Base-by-base conservation (phyloP, 768 basidiomycete species). In the Mycena polygramma region DNA sequence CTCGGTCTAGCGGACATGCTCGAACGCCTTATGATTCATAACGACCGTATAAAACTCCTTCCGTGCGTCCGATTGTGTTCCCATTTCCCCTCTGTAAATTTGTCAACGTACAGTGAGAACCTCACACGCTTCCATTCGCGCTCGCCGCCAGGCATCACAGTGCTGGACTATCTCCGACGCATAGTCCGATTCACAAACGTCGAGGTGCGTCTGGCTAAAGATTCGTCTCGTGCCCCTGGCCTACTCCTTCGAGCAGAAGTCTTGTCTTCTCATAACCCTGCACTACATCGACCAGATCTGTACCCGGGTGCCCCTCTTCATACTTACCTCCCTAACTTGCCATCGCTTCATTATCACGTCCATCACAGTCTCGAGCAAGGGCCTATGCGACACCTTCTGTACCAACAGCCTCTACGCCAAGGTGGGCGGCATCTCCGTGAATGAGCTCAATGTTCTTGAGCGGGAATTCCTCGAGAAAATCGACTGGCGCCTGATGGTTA, bases 281-380 rank as follows among this genome's bases (percentile, higher is more conserved):
- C 91, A 93, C 83, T 96, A 96, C 81, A 94, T 97, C 83, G 96
- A 97, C 82, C 92, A 94, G 83, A 95, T 98, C 77, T 97, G 95
- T 81, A 88, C 91, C 53, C 90, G 94, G 74, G 88, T 90, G 75
- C 94, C 95, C 26, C 86, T 90, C 41, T 99, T 98, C 86, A 97
- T 93, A 57, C 89, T 99, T 73, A 95, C 95, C 45, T 97, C 96
- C 45, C 90, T 99, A 76, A 99, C 97, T 26, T 96, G 96, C 77
- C 98, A 99, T 83, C 95, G 98, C 69, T 99, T 99, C 83, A 87
- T 98, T 78, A 98, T 99, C 83, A 89, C 97, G 53, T 91, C 95
- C 75, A 92, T 98, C 80, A 90, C 94, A 37, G 95, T 96, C 68
- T 93, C 95, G 71, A 93, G 91, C 84, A 99, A 99, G 82, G 95